phyloP scores from a whole-genome alignment of 192 early-diverging fungal species.

The Diversispora epigaea region DNA sequence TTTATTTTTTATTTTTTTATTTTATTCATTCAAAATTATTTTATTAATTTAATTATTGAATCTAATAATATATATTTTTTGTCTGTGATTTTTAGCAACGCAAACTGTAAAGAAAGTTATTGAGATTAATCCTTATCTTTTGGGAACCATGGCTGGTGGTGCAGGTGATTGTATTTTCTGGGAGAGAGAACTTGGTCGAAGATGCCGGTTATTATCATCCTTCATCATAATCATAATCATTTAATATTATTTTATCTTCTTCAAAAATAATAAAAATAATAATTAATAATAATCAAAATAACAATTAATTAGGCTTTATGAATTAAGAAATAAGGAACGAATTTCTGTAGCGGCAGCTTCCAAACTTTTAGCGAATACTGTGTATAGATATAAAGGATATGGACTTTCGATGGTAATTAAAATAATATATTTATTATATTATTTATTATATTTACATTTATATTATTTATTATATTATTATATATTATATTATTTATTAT shows the following conservation, averaged over 20 bases:
- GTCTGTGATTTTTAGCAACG: conserved; percentile 58
- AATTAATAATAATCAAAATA: conserved; percentile 8
- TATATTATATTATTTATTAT: background rate
- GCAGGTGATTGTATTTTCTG: conserved; percentile 98
- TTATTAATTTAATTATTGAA: too few relatives aligned
- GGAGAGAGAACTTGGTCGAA: conserved; percentile 94
- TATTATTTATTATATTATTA: background rate
- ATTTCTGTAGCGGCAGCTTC: conserved; percentile 98
- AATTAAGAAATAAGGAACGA: conserved; percentile 96
- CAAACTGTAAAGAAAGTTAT: conserved; percentile 98
- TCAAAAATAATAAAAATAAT: background rate
- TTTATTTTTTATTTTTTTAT: too few relatives aligned
- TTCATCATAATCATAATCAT: background rate
- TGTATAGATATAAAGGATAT: conserved; percentile 98
- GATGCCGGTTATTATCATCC: conserved; percentile 59
- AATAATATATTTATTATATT: background rate
- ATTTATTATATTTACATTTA: background rate
- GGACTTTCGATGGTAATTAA: conserved; percentile 86
- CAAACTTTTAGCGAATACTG: conserved; percentile 95
- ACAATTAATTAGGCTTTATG: conserved; percentile 65
- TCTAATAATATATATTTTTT: background rate
- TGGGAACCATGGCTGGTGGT: conserved; percentile 99
- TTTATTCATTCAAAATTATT: too few relatives aligned
- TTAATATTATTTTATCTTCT: background rate
- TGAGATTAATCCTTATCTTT: conserved; percentile 97